These are phyloP conservation scores for Penicillium sclerotiorum DNA, from an alignment of 2,329 filamentous ascomycete species.

Conservation along the genomic window DNA sequence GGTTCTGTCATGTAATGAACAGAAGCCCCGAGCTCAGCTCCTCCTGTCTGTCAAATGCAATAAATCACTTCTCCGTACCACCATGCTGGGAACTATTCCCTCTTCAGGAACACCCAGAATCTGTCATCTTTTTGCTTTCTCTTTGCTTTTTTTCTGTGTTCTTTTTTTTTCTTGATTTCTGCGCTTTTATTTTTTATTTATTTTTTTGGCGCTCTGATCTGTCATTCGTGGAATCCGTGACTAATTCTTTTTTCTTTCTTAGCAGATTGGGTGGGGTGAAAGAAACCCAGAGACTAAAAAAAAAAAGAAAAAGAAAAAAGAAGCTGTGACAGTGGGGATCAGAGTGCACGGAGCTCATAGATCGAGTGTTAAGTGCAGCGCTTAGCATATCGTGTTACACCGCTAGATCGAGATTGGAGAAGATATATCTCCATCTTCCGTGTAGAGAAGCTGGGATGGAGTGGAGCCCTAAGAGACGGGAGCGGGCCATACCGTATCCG, in stretches of 20 bases:
- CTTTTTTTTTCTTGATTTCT: background rate
- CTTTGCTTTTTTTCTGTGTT: background rate
- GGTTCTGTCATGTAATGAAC: too few relatives aligned
- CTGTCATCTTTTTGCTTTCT: conserved; percentile 11
- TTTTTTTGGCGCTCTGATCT: background rate
- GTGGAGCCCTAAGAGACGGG: conserved; percentile 5
- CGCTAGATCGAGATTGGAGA: conserved; percentile 26
- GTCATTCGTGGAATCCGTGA: background rate
- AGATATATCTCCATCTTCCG: background rate
- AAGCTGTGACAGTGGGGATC: background rate
- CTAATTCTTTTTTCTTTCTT: background rate
- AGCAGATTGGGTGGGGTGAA: background rate
- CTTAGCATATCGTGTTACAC: conserved; percentile 25
- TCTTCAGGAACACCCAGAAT: conserved; percentile 3
- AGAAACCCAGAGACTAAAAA: background rate
- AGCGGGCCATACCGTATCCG: conserved; percentile 18
- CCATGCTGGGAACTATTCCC: conserved; percentile 14
- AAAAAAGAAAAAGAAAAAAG: background rate
- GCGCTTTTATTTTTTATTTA: background rate
- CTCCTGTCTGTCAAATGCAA: conserved; percentile 19
- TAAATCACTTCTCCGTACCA: conserved; percentile 20
- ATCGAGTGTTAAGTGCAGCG: conserved; percentile 12
- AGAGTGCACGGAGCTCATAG: conserved; percentile 7
- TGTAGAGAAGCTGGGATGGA: background rate
- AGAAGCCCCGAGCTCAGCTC: conserved; percentile 22